Percentiles rank a stretch among this genome's conserved stretches.
phyloP scores from a whole-genome alignment of 148 eudicot genomes.

The Cornus suecica region DNA sequence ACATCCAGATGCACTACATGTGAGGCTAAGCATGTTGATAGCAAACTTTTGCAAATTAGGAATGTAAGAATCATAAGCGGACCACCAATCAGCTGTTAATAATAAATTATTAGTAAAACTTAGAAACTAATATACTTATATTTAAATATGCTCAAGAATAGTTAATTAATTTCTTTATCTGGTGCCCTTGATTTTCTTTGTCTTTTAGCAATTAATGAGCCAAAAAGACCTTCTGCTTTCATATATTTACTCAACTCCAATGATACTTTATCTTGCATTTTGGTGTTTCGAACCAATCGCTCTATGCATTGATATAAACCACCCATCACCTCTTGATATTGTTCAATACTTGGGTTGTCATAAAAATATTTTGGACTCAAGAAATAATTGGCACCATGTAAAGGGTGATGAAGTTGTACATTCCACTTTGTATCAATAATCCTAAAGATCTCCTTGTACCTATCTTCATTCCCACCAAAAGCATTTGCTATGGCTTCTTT shows the following conservation, averaged over 20 bases:
- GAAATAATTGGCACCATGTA: not conserved
- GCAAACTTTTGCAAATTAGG: no score
- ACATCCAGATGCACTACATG: no score
- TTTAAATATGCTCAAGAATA: no score
- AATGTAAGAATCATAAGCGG: no score
- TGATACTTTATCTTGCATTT: no score
- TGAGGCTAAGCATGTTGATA: no score
- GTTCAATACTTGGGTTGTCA: not conserved
- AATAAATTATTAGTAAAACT: no score
- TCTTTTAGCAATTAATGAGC: not conserved
- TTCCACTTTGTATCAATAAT: conserved; percentile 8
- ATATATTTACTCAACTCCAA: no score
- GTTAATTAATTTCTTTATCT: no score
- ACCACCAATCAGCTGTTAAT: no score
- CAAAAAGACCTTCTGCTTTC: not conserved
- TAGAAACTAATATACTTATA: no score
- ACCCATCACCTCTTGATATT: not conserved
- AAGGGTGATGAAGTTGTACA: conserved; percentile 8
- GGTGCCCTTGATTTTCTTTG: not conserved
- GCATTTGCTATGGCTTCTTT: conserved; percentile 8
- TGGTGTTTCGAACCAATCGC: not conserved
- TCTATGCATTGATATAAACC: not conserved
- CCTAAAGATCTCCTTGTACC: not conserved
- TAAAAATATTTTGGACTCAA: not conserved
- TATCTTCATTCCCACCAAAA: conserved; percentile 5